phyloP scores from a whole-genome alignment of 495 filamentous ascomycete genomes.

The Cenococcum geophilum region DNA sequence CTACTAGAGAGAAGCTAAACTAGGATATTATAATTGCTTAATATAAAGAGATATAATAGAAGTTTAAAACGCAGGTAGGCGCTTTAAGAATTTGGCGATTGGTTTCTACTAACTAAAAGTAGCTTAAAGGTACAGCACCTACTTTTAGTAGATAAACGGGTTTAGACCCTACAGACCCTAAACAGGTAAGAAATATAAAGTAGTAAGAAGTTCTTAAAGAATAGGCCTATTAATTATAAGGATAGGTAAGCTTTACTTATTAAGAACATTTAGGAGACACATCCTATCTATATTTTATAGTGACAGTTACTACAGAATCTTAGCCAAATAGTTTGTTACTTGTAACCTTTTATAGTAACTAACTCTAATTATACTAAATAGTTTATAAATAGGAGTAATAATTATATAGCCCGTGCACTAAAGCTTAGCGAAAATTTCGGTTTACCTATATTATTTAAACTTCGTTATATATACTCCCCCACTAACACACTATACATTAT shows the following conservation, averaged over 20 bases:
- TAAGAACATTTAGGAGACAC: too few relatives aligned
- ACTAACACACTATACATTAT: neutral
- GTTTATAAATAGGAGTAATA: too few relatives aligned
- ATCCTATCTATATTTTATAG: too few relatives aligned
- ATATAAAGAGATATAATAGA: conserved; percentile 57
- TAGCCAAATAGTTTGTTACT: too few relatives aligned
- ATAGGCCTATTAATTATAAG: too few relatives aligned
- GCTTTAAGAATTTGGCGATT: neutral
- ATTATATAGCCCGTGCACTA: neutral
- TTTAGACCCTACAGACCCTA: neutral
- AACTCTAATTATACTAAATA: too few relatives aligned
- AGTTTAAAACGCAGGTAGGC: conserved; percentile 3
- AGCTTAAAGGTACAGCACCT: neutral
- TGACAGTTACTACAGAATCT: too few relatives aligned
- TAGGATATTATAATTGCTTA: conserved; percentile 78
- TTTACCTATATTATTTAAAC: neutral
- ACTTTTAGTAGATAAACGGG: neutral
- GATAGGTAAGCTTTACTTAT: too few relatives aligned
- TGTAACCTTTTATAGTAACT: too few relatives aligned
- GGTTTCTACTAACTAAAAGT: neutral
- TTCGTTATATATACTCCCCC: neutral
- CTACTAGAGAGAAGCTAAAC: conserved; percentile 70
- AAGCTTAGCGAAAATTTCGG: neutral
- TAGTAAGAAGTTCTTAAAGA: too few relatives aligned
- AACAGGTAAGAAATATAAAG: neutral